These are phyloP conservation scores for Polytrichum formosum DNA, from an alignment of 225 moss, liverwort and hornwort species.

Conservation along the genomic window DNA sequence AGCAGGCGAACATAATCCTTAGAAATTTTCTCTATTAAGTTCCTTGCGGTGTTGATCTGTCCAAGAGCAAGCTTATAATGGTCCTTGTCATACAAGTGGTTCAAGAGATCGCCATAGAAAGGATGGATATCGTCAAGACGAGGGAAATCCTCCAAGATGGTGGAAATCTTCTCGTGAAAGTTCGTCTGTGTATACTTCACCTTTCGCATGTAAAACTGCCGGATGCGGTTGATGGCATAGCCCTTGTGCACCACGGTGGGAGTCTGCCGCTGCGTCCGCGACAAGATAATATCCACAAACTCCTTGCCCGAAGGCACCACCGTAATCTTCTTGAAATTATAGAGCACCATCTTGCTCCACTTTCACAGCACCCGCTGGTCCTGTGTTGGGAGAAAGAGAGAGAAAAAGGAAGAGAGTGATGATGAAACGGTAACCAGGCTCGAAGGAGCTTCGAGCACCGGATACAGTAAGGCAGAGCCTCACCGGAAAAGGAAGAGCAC, in stretches of 20 bases:
- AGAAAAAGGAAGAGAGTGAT: too few relatives aligned
- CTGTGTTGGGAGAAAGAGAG: too few relatives aligned
- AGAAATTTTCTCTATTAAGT: slow-evolving; percentile 87
- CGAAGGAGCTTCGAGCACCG: slow-evolving; percentile 1
- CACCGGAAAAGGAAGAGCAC: background rate
- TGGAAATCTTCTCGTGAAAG: slow-evolving; percentile 94
- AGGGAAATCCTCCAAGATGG: slow-evolving; percentile 92
- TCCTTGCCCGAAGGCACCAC: slow-evolving; percentile 98
- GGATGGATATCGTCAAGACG: slow-evolving; percentile 96
- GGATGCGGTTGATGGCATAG: slow-evolving; percentile 90
- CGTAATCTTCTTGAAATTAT: slow-evolving; percentile 95
- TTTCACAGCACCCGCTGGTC: too few relatives aligned
- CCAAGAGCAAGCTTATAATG: slow-evolving; percentile 97
- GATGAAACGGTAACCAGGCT: background rate
- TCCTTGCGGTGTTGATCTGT: slow-evolving; percentile 89
- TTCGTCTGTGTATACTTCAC: slow-evolving; percentile 97
- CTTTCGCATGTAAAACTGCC: slow-evolving; percentile 98
- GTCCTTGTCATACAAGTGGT: slow-evolving; percentile 91
- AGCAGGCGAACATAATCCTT: slow-evolving; percentile 97
- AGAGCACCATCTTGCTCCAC: slow-evolving; percentile 63
- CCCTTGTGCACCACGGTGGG: slow-evolving; percentile 98
- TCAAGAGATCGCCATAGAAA: slow-evolving; percentile 91
- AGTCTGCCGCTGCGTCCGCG: slow-evolving; percentile 98
- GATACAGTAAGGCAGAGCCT: background rate
- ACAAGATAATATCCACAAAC: slow-evolving; percentile 95